Conservation (phyloP, 371 early-diverging fungal genomes). For the Mortierella sp. region DNA sequence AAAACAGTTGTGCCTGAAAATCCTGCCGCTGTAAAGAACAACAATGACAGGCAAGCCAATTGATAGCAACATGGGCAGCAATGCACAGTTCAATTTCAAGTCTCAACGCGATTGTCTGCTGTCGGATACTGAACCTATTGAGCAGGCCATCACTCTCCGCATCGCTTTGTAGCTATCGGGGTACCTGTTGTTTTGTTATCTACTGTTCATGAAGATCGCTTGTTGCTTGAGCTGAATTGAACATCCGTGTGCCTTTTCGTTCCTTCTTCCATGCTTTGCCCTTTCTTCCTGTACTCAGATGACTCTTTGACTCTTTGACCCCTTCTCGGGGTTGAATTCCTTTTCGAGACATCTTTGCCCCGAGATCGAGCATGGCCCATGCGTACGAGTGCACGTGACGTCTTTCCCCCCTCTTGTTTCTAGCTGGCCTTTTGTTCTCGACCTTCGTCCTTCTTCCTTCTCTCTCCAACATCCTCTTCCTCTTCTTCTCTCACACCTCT, state of each 20-base stretch:
- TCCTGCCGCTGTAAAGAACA: too few species aligned
- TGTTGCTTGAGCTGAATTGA: too few species aligned
- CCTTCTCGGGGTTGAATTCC: background rate
- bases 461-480: background rate
- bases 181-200: too few species aligned
- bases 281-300: background rate
- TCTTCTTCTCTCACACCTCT: background rate
- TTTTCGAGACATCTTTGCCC: background rate
- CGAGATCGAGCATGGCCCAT: background rate
- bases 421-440: background rate
- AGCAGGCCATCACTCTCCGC: too few species aligned
- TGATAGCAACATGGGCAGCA: too few species aligned
- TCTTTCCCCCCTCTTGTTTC: background rate
- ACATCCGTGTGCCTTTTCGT: background rate
- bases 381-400: background rate
- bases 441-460: background rate
- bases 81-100: too few species aligned
- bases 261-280: background rate
- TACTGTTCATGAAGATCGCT: too few species aligned
- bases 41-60: too few species aligned
- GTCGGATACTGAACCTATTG: too few species aligned
- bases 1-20: too few species aligned
- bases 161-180: too few species aligned
- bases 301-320: background rate
- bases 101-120: too few species aligned